phyloP scores from a whole-genome alignment of 2,329 filamentous ascomycete species.

The Chaetomium olivaceum region DNA sequence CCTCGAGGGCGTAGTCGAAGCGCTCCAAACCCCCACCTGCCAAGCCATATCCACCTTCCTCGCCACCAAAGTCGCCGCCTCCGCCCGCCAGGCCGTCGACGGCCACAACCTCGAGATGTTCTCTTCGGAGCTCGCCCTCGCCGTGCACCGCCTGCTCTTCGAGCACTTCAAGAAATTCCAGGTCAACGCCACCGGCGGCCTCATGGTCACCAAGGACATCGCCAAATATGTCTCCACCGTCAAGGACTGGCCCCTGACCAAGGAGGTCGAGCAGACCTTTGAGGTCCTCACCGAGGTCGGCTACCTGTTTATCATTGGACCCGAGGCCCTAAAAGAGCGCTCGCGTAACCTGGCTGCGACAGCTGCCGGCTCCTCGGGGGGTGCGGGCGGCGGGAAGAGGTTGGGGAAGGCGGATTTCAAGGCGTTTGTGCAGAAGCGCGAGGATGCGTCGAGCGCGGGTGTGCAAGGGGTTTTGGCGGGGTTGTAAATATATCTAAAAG shows the following conservation, averaged over 20 bases:
- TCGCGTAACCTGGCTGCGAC: conserved; percentile 57
- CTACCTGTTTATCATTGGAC: conserved; percentile 90
- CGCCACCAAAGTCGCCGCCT: conserved; percentile 58
- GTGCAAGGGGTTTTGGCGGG: conserved; percentile 80
- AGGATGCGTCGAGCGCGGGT: conserved; percentile 77
- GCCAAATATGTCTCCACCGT: conserved; percentile 88
- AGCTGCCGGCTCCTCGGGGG: conserved; percentile 35
- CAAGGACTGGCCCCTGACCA: conserved; percentile 74
- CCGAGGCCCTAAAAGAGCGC: conserved; percentile 72
- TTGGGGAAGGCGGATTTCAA: conserved; percentile 71
- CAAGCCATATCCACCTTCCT: conserved; percentile 80
- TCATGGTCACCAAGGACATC: conserved; percentile 96
- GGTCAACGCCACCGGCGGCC: conserved; percentile 87
- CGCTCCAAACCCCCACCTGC: conserved; percentile 84
- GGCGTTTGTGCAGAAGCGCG: conserved; percentile 79
- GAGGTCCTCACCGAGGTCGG: conserved; percentile 92
- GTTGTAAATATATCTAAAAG: conserved; percentile 42
- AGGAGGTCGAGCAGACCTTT: conserved; percentile 67
- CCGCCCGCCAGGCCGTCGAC: conserved; percentile 69
- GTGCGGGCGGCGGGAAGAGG: conserved; percentile 47
- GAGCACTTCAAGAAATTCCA: conserved; percentile 94
- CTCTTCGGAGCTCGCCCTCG: conserved; percentile 78
- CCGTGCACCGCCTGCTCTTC: conserved; percentile 75
- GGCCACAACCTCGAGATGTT: conserved; percentile 82
- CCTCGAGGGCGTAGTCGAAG: conserved; percentile 62